A percentile compares a stretch with the other conserved stretches of the same genome.
These are phyloP conservation scores for Aphanomyces astaci DNA, from an alignment of 352 stramenopile species.

Conservation along the genomic window DNA sequence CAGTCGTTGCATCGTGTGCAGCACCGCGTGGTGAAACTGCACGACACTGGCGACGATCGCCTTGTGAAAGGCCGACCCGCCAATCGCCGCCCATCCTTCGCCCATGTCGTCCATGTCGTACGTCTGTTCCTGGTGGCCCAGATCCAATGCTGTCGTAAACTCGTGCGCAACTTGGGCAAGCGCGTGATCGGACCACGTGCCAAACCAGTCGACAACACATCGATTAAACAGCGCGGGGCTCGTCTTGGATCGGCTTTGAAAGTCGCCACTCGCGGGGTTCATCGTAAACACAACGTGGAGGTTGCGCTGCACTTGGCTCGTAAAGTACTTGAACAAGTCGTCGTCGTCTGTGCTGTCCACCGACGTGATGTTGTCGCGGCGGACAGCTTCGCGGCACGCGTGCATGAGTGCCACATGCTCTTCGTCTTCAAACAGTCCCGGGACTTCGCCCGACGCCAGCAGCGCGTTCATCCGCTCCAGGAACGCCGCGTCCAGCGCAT, in stretches of 20 bases:
- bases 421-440: slow-evolving; percentile 99
- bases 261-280: slow-evolving; percentile 97
- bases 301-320: slow-evolving; percentile 96
- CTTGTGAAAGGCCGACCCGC: slow-evolving; percentile 57
- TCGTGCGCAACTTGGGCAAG: slow-evolving; percentile 98
- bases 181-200: slow-evolving; percentile 96
- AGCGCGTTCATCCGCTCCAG: slow-evolving; percentile 99
- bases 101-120: slow-evolving; percentile 52
- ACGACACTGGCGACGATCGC: slow-evolving; percentile 77
- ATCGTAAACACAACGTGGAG: slow-evolving; percentile 99
- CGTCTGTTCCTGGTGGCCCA: slow-evolving; percentile 80
- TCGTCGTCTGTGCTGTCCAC: slow-evolving; percentile 92
- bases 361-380: slow-evolving; percentile 74
- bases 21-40: slow-evolving; percentile 79
- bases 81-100: slow-evolving; percentile 24
- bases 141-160: slow-evolving; percentile 93
- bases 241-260: slow-evolving; percentile 95
- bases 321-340: slow-evolving; percentile 96
- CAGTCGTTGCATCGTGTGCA: slow-evolving; percentile 77
- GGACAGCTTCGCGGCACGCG: slow-evolving; percentile 91
- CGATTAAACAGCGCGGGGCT: slow-evolving; percentile 99
- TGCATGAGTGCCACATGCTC: slow-evolving; percentile 97
- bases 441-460: slow-evolving; percentile 98
- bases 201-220: slow-evolving; percentile 99
- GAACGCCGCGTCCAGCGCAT: slow-evolving; percentile 97